Percentiles rank a stretch among this genome's conserved stretches.
Conservation (phyloP, 2,329 filamentous ascomycete species). For the Endoconidiophora polonica region DNA sequence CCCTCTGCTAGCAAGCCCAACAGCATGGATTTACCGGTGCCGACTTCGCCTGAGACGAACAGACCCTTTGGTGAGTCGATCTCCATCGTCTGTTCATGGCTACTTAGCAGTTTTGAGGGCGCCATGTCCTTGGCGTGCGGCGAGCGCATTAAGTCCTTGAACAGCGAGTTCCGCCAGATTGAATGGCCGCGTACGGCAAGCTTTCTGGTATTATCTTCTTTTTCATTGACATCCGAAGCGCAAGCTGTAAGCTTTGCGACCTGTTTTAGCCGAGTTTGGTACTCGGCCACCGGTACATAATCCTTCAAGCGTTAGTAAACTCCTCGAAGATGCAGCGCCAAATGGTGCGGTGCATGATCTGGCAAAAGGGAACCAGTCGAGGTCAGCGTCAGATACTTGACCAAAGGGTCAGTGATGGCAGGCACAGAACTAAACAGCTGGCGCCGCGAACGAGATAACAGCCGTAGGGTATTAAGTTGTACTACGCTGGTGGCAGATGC, state of each 20-base stretch:
- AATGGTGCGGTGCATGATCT: slow-evolving; percentile 54
- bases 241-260: slow-evolving; percentile 32
- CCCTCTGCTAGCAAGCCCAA: slow-evolving; percentile 66
- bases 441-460: neutral
- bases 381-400: slow-evolving; percentile 58
- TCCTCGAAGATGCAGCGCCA: slow-evolving; percentile 62
- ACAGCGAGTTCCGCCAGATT: slow-evolving; percentile 40
- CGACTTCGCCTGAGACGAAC: slow-evolving; percentile 66
- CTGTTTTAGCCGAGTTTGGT: slow-evolving; percentile 46
- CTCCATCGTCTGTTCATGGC: slow-evolving; percentile 52
- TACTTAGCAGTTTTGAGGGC: slow-evolving; percentile 50
- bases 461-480: too few species aligned
- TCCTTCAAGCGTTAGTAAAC: slow-evolving; percentile 62
- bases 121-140: slow-evolving; percentile 22
- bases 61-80: slow-evolving; percentile 58
- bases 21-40: slow-evolving; percentile 74
- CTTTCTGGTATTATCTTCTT: slow-evolving; percentile 11
- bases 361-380: slow-evolving; percentile 49
- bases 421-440: slow-evolving; percentile 30
- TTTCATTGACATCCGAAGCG: slow-evolving; percentile 18
- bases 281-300: slow-evolving; percentile 57
- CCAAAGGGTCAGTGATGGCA: slow-evolving; percentile 53
- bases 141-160: slow-evolving; percentile 38
- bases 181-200: slow-evolving; percentile 37
- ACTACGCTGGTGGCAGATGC: neutral